phyloP scores from a whole-genome alignment of 2,329 filamentous ascomycete genomes.

The Berkeleyomyces rouxiae region DNA sequence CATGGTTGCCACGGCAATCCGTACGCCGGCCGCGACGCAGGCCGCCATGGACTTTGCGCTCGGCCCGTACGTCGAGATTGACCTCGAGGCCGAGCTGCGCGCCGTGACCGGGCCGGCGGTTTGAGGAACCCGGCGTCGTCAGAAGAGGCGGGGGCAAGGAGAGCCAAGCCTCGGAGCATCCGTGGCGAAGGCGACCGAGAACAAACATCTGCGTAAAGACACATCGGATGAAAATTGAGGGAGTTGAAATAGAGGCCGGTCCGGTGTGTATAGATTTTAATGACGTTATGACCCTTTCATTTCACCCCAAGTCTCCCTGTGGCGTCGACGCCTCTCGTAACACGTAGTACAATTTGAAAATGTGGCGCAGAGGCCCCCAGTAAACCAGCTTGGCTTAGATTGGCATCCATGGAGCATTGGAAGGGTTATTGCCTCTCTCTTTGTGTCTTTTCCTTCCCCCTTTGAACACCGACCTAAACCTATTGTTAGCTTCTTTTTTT shows the following conservation, averaged over 20 bases:
- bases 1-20: slow-evolving; percentile 12
- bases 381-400: no score
- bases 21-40: background rate
- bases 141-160: background rate
- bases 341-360: background rate
- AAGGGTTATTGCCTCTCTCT: background rate
- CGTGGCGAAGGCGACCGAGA: no score
- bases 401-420: no score
- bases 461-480: background rate
- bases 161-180: no score
- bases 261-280: slow-evolving; percentile 1
- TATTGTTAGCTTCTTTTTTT: background rate
- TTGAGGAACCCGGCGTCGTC: background rate
- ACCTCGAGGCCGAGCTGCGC: slow-evolving; percentile 2
- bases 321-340: no score
- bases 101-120: background rate
- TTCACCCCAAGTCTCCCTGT: no score
- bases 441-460: background rate
- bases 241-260: background rate
- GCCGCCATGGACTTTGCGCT: slow-evolving; percentile 5
- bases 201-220: no score
- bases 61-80: slow-evolving; percentile 1
- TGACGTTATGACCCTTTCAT: background rate
- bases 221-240: background rate
- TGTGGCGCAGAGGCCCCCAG: background rate